phyloP scores from a whole-genome alignment of 2,329 filamentous ascomycete genomes.

The Aureobasidium namibiae region DNA sequence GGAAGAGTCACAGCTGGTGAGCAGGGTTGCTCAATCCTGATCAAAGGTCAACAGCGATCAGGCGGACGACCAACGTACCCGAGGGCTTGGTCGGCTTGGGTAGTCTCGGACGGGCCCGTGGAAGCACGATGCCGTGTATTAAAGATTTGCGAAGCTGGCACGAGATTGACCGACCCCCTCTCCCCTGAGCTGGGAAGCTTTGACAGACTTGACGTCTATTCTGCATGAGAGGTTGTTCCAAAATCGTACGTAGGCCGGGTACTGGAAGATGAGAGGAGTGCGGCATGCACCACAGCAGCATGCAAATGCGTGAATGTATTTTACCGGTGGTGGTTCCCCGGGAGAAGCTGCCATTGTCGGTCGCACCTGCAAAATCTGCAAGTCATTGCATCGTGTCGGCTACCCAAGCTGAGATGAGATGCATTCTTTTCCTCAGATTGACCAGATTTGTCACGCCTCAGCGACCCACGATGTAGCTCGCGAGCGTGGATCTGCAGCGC shows the following conservation, averaged over 20 bases:
- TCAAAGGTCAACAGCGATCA: neutral
- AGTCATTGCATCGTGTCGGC: slow-evolving; percentile 1
- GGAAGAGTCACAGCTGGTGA: neutral
- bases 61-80: neutral
- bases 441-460: slow-evolving; percentile 9
- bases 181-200: slow-evolving; percentile 2
- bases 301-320: neutral
- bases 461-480: neutral
- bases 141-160: slow-evolving; percentile 1
- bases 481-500: slow-evolving; percentile 2
- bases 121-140: slow-evolving; percentile 1
- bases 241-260: neutral
- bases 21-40: neutral
- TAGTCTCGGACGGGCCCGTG: slow-evolving; percentile 2
- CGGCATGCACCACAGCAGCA: neutral
- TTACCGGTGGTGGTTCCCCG: slow-evolving; percentile 2
- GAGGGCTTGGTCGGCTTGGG: neutral
- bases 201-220: slow-evolving; percentile 2
- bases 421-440: neutral
- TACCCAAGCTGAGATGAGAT: neutral
- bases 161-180: neutral
- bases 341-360: neutral
- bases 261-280: neutral
- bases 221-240: neutral
- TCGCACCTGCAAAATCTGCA: slow-evolving; percentile 3